These are phyloP conservation scores for Pythium coloratum DNA, from an alignment of 352 stramenopile species.

Conservation along the genomic window DNA sequence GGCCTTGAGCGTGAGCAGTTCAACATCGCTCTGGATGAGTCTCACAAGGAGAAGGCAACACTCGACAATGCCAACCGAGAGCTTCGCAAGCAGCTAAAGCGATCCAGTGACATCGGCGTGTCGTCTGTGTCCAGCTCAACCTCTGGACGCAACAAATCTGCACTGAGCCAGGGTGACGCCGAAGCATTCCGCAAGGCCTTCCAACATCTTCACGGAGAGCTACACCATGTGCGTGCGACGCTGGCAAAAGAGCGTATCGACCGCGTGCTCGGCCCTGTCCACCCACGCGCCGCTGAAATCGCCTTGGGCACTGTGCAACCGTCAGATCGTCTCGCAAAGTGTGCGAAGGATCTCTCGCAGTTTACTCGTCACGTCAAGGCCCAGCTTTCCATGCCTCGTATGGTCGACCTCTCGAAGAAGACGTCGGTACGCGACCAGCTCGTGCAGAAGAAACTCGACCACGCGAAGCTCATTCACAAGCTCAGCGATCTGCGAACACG, in stretches of 20 bases:
- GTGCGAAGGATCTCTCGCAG: slow-evolving; percentile 45
- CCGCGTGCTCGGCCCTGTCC: slow-evolving; percentile 38
- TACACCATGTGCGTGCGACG: slow-evolving; percentile 46
- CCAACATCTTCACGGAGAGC: slow-evolving; percentile 50
- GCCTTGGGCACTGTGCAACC: background rate
- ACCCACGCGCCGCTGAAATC: background rate
- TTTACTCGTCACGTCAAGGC: slow-evolving; percentile 57
- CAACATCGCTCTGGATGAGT: slow-evolving; percentile 67
- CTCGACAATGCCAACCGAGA: slow-evolving; percentile 73
- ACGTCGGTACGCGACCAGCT: slow-evolving; percentile 43
- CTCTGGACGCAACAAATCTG: slow-evolving; percentile 28
- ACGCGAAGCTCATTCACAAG: slow-evolving; percentile 41
- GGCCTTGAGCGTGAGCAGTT: slow-evolving; percentile 76
- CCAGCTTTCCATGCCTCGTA: slow-evolving; percentile 62
- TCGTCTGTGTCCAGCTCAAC: background rate
- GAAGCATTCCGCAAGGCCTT: slow-evolving; percentile 67
- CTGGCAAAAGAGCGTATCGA: slow-evolving; percentile 67
- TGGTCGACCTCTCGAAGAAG: slow-evolving; percentile 54
- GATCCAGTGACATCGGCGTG: slow-evolving; percentile 48
- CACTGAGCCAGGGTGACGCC: slow-evolving; percentile 41
- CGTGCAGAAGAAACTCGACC: slow-evolving; percentile 47
- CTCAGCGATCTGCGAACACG: slow-evolving; percentile 45
- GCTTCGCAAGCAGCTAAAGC: slow-evolving; percentile 79
- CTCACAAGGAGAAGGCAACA: slow-evolving; percentile 78
- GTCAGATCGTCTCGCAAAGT: slow-evolving; percentile 33